Evolutionary conservation across 2,329 filamentous ascomycete species (phyloP).

Genomic region (Pseudomassariella vexata): DNA sequence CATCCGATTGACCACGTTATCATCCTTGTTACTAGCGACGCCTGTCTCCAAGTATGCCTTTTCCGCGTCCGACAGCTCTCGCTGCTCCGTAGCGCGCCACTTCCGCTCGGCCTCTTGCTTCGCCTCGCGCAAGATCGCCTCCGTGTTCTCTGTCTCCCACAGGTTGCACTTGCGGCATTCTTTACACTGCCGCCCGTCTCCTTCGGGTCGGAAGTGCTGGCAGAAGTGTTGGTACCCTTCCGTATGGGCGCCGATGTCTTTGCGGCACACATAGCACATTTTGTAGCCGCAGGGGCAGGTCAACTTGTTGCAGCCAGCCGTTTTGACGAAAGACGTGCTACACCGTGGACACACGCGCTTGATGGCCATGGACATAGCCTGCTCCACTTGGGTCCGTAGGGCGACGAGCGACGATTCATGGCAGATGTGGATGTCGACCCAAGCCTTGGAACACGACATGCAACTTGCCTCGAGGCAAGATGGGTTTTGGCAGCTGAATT

Average conservation of each 20-base stretch:
- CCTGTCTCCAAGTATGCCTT: constrained; percentile 53
- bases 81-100: constrained; percentile 62
- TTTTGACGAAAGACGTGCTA: constrained; percentile 88
- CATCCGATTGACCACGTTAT: constrained; percentile 10
- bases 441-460: constrained; percentile 73
- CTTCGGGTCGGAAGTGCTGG: constrained; percentile 83
- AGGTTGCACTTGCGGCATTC: constrained; percentile 80
- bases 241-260: constrained; percentile 52
- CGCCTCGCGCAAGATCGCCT: constrained; percentile 61
- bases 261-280: constrained; percentile 96
- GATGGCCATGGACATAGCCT: constrained; percentile 86
- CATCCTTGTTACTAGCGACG: constrained; percentile 18
- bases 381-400: constrained; percentile 83
- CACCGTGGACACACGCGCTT: constrained; percentile 94
- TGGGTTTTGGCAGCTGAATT: constrained; percentile 71
- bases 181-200: constrained; percentile 63
- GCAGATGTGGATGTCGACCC: constrained; percentile 86
- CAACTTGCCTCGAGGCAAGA: constrained; percentile 69
- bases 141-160: constrained; percentile 69
- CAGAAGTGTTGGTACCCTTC: constrained; percentile 94
- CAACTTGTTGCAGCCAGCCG: constrained; percentile 91
- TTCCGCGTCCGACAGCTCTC: constrained; percentile 49
- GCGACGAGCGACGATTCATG: constrained; percentile 78
- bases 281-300: constrained; percentile 93
- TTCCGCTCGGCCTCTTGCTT: constrained; percentile 65